Conservation (phyloP, 768 basidiomycete genomes). For the Russula virescens region DNA sequence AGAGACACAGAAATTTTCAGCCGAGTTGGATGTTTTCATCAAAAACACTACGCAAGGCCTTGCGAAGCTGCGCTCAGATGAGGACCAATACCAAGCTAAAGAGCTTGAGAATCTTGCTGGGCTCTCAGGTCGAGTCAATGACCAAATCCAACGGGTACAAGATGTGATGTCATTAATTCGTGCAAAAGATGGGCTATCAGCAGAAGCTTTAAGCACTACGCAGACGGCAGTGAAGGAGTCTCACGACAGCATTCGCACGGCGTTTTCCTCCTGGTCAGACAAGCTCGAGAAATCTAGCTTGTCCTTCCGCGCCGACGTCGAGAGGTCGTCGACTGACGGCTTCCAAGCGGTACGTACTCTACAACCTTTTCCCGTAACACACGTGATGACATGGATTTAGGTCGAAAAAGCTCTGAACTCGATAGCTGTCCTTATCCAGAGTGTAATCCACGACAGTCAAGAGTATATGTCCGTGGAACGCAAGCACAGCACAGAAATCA, state of each 20-base stretch:
- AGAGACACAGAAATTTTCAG: slow-evolving; percentile 48
- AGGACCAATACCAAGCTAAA: slow-evolving; percentile 49
- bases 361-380: neutral
- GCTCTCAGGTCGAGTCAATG: slow-evolving; percentile 50
- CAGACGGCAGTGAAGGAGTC: slow-evolving; percentile 47
- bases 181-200: slow-evolving; percentile 48
- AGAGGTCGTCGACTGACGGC: slow-evolving; percentile 39
- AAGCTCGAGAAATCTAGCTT: slow-evolving; percentile 45
- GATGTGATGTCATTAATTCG: slow-evolving; percentile 49
- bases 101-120: slow-evolving; percentile 49
- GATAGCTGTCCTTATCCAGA: slow-evolving; percentile 55
- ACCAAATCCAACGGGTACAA: slow-evolving; percentile 51
- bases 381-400: slow-evolving; percentile 25
- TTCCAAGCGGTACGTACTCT: slow-evolving; percentile 38
- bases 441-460: slow-evolving; percentile 51
- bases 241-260: slow-evolving; percentile 46
- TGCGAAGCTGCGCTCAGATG: slow-evolving; percentile 47
- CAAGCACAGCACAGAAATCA: slow-evolving; percentile 45
- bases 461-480: slow-evolving; percentile 53
- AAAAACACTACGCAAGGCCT: slow-evolving; percentile 50
- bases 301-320: slow-evolving; percentile 43
- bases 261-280: slow-evolving; percentile 52
- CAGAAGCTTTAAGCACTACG: slow-evolving; percentile 45
- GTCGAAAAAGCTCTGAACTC: slow-evolving; percentile 54
- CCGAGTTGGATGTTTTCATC: slow-evolving; percentile 57